Percentiles rank a stretch among this genome's conserved stretches.
phyloP scores from a whole-genome alignment of 805 yeast genomes.

The Candida nonsorbophila region DNA sequence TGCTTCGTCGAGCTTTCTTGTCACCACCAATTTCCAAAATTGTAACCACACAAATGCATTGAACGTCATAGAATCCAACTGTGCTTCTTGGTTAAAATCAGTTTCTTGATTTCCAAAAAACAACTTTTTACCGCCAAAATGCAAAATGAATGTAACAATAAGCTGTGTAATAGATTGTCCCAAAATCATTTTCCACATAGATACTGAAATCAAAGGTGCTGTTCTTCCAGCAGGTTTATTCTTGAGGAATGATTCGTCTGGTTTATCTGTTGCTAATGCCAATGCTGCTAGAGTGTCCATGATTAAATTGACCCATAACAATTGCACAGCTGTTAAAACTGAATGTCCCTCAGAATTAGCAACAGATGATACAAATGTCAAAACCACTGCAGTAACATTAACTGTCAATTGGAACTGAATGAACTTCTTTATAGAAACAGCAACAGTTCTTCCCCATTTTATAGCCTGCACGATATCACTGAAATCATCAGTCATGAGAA shows the following conservation, averaged over 20 bases:
- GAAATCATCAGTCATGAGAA: constrained; percentile 91
- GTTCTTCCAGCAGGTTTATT: constrained; percentile 80
- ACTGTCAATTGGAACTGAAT: constrained; percentile 96
- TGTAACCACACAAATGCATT: constrained; percentile 98
- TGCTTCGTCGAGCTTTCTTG: constrained; percentile 86
- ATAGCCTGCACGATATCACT: constrained; percentile 93
- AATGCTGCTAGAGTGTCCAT: constrained; percentile 98
- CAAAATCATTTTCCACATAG: constrained; percentile 98
- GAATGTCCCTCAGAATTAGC: constrained; percentile 74
- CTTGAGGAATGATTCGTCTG: constrained; percentile 74
- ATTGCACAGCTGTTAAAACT: constrained; percentile 94
- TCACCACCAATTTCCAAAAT: constrained; percentile 85
- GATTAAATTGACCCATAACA: constrained; percentile 94
- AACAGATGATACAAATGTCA: constrained; percentile 92
- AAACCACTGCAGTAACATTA: constrained; percentile 90
- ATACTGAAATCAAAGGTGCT: constrained; percentile 73
- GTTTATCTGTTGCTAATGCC: constrained; percentile 96
- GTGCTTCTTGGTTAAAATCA: constrained; percentile 44
- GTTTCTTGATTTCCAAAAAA: constrained; percentile 28
- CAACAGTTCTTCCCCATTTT: constrained; percentile 97
- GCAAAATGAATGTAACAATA: constrained; percentile 69
- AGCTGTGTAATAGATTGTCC: constrained; percentile 83
- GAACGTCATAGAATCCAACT: constrained; percentile 81
- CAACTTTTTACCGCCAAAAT: constrained; percentile 70
- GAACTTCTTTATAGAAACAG: constrained; percentile 89